Base-by-base conservation (phyloP, 306 rosid genomes). In the Canavalia gladiata region DNA sequence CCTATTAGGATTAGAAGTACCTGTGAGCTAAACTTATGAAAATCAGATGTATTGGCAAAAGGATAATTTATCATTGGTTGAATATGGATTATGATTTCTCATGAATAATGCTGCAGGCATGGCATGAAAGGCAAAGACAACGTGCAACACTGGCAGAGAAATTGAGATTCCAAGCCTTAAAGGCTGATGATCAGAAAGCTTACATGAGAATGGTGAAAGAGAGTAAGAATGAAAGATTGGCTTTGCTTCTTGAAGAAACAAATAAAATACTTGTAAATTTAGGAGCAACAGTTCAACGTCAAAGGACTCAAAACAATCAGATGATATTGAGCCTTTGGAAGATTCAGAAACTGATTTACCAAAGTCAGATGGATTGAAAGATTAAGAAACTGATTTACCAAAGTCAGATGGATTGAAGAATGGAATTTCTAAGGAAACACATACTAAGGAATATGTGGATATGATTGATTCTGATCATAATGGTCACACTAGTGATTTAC, bases 281-380 rank as follows among this genome's bases (percentile, higher is more conserved):
- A 87, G 98, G 98, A 75, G 98, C 98, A 64, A 97, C 98, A 18
- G 98, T 94, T 86, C 97, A 94, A 83, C 94, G 98, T 67, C 98
- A 94, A 87, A 94, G 67, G 98, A 92, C 66, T 82, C 81, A 41
- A 92, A 92, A 89, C 87, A 67, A 41, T 68, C 85, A 30, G 95
- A 92, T 72, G 98, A 91, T 52, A 88, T 83, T 42, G 97, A 94
- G 68, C 76, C 87, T 73, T 65, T 90, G 86, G 90, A 90, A 41
- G 95, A 89, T 78, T 90, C 92, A 10, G 95, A 90, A 83, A 84
- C 84, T 83, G 95, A 92, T 62, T 84, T 86, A 25, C 87, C 90
- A 18, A 18, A 18, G 25, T 18, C 25, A 18, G 25, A 18, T 18
- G 25, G 25, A 18, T 18, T 18, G 25, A 18, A 18, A 18, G 25